Evolutionary conservation across 345 rosid species (phyloP), one percentile per base, ranked within the genome.

Genomic region (Sisymbrium irio): DNA sequence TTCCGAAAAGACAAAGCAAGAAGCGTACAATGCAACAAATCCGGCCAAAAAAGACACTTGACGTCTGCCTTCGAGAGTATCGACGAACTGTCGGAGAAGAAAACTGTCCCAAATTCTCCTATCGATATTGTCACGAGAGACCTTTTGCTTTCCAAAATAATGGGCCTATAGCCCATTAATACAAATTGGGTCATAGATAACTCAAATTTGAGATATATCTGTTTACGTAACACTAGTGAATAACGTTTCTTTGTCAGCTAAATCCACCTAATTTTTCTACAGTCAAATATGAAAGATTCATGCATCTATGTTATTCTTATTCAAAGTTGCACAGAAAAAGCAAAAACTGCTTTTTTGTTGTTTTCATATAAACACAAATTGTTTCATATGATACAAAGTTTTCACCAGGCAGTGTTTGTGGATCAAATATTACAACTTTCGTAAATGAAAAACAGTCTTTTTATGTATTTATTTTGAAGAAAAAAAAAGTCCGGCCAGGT

Each of bases 371-470:
- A 65, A 54, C 71, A 58, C 42, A 75, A 75, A 75, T 60, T 37
- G 74, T 67, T 67, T 60, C 37, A 61, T 51, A 67, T 25, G 74
- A 40, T 75, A 75, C 79, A 68, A 68, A 36, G 54, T 51, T 30
- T 58, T 67, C 22, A 20, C 20, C 73, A 6, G 39, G 25, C 15
- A 13, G 42, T 53, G 40, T 28, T 27, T 27, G 30, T 15, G 30
- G n/a, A 45, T 53, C 51, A 33, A 61, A 68, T 69, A 68, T 60
- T 50, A 69, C 79, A 51, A 50, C 53, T 57, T 66, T 58, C 5
- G 27, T 14, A 73, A 57, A 59, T 27, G 5, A 41, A 55, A 25
- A 40, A 60, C 41, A 62, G 63, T 5, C 56, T 17, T 50, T 28
- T 40, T 11, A 59, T 58, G 53, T 53, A 67, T 41, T 75, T 74